phyloP scores from a whole-genome alignment of 202 grass and related monocot species.

The Setaria italica region DNA sequence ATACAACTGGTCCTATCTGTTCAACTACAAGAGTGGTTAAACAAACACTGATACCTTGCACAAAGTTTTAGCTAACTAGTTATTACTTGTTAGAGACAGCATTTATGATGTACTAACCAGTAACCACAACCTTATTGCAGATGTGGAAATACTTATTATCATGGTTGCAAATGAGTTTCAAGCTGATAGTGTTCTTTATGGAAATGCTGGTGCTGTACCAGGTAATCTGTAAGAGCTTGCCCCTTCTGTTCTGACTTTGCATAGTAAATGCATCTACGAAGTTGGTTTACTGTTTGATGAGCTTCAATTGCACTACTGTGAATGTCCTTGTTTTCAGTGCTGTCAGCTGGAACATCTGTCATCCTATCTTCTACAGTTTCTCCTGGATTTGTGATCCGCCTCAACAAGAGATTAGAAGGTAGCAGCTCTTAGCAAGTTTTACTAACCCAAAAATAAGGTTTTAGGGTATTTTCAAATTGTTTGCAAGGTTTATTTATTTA shows the following conservation, averaged over 20 bases:
- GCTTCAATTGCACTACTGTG: conserved; percentile 23
- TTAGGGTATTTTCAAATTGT: not conserved
- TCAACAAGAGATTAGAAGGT: conserved; percentile 91
- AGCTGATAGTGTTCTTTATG: conserved; percentile 96
- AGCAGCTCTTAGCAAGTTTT: conserved; percentile 24
- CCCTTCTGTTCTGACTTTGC: conserved; percentile 10
- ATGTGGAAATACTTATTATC: conserved; percentile 87
- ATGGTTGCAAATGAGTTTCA: conserved; percentile 99
- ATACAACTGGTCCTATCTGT: not conserved
- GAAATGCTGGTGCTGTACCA: conserved; percentile 72
- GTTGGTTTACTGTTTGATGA: conserved; percentile 26
- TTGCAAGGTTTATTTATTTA: conserved; percentile 7
- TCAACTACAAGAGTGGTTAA: not conserved
- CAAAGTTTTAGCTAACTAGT: not conserved
- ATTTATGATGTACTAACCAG: conserved; percentile 30
- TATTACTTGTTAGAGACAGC: not conserved
- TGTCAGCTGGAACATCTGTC: conserved; percentile 75
- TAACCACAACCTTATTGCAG: conserved; percentile 57
- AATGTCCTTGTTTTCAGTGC: conserved; percentile 58
- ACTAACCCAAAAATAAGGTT: conserved; percentile 7
- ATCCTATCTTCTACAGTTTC: conserved; percentile 96
- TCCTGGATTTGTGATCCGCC: conserved; percentile 77
- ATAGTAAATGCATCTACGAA: conserved; percentile 6
- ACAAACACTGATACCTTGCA: not conserved
- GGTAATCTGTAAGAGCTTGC: conserved; percentile 54